A percentile compares a stretch with the other conserved stretches of the same genome.
phyloP scores from a whole-genome alignment of 176 grass and related monocot genomes.

The Olyra latifolia region DNA sequence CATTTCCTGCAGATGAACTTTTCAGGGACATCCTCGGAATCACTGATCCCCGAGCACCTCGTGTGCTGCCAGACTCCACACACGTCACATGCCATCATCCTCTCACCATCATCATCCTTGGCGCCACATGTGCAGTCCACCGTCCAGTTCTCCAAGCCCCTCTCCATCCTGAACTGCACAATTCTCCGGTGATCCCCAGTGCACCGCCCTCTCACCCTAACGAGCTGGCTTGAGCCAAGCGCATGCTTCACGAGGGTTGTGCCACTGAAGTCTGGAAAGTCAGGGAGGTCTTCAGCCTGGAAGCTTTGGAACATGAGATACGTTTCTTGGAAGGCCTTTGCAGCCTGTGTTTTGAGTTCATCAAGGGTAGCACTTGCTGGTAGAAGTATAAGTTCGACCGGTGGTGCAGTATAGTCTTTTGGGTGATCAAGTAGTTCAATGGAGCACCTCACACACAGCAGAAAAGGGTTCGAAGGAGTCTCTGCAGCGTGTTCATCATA shows the following conservation, averaged over 20 bases:
- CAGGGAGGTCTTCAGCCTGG: constrained; percentile 71
- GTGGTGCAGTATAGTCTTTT: constrained; percentile 73
- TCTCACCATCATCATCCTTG: constrained; percentile 91
- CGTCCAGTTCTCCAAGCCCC: constrained; percentile 92
- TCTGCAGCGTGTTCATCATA: constrained; percentile 53
- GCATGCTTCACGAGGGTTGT: constrained; percentile 54
- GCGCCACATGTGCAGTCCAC: constrained; percentile 90
- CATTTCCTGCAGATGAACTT: constrained; percentile 84
- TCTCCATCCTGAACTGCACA: constrained; percentile 84
- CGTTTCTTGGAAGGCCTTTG: constrained; percentile 76
- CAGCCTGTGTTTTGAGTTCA: constrained; percentile 69
- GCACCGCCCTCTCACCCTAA: constrained; percentile 63
- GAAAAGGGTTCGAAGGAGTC: constrained; percentile 50
- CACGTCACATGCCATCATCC: constrained; percentile 89
- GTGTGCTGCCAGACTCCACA: constrained; percentile 98
- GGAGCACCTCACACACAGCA: constrained; percentile 63
- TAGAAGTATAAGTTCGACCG: constrained; percentile 70
- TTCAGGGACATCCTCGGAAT: constrained; percentile 78
- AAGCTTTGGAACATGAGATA: constrained; percentile 96
- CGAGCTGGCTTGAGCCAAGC: constrained; percentile 55
- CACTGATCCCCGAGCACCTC: constrained; percentile 80
- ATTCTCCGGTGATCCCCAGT: constrained; percentile 57
- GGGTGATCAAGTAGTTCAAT: constrained; percentile 80
- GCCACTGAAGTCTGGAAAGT: constrained; percentile 57
- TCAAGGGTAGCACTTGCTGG: constrained; percentile 64